Evolutionary conservation across 2,329 filamentous ascomycete species (phyloP).

Genomic region (Fusarium newnesense): DNA sequence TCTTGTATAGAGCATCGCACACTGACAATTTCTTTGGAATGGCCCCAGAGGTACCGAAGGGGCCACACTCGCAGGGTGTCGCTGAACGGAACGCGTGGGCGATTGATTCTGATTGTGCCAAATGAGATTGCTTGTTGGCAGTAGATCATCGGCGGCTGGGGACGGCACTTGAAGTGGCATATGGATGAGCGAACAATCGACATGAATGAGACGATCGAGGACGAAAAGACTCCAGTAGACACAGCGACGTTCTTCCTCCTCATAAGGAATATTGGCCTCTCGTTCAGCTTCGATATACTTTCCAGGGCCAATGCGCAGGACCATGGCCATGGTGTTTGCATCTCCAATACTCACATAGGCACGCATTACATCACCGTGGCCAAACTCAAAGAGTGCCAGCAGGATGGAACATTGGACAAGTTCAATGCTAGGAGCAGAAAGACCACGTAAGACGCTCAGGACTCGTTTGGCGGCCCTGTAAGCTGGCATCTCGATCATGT

Average conservation of each 20-base stretch:
- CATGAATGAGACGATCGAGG: conserved; percentile 53
- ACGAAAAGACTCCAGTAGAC: conserved; percentile 58
- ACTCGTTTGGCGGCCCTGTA: conserved; percentile 54
- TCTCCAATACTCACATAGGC: conserved; percentile 57
- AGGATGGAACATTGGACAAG: conserved; percentile 55
- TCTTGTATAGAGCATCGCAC: conserved; percentile 49
- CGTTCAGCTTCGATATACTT: conserved; percentile 48
- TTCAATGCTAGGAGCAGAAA: conserved; percentile 51
- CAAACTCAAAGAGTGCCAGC: conserved; percentile 57
- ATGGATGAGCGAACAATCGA: conserved; percentile 46
- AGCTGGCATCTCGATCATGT: conserved; percentile 53
- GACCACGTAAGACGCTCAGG: conserved; percentile 50
- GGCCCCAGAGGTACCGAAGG: conserved; percentile 48
- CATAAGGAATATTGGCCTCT: conserved; percentile 42
- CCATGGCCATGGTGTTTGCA: conserved; percentile 50
- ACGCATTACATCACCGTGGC: conserved; percentile 54
- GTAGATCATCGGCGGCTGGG: conserved; percentile 50
- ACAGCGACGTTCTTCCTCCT: conserved; percentile 53
- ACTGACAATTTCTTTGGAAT: conserved; percentile 51
- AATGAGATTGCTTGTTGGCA: conserved; percentile 49
- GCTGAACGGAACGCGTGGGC: conserved; percentile 38
- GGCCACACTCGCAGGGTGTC: conserved; percentile 43
- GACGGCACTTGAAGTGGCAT: conserved; percentile 50
- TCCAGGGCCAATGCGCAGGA: conserved; percentile 51
- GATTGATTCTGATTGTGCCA: conserved; percentile 44